A percentile compares a stretch with the other conserved stretches of the same genome.
Conservation (phyloP, 2,329 filamentous ascomycete species). For the Beauveria bassiana region DNA sequence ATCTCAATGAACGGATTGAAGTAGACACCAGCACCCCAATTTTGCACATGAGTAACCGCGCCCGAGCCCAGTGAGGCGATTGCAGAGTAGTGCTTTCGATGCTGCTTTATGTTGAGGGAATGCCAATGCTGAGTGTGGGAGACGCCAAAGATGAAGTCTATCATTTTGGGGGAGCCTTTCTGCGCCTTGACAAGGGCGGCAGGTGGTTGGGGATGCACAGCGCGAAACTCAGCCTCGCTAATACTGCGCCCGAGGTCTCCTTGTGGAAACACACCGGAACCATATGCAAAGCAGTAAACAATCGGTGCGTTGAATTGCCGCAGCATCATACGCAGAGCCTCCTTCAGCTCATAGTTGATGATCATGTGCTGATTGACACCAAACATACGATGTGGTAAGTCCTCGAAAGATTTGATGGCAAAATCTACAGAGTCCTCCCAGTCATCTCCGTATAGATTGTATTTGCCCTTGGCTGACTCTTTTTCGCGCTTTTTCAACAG, state of each 20-base stretch:
- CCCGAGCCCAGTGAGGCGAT: slow-evolving; percentile 78
- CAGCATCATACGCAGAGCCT: slow-evolving; percentile 76
- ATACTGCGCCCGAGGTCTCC: slow-evolving; percentile 42
- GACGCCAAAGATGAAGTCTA: slow-evolving; percentile 96
- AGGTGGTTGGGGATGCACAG: slow-evolving; percentile 75
- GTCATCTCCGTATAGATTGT: slow-evolving; percentile 31
- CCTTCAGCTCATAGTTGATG: slow-evolving; percentile 93
- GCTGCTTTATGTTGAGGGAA: slow-evolving; percentile 79
- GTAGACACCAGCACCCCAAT: slow-evolving; percentile 92
- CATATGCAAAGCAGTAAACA: slow-evolving; percentile 94
- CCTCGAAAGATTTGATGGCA: slow-evolving; percentile 35
- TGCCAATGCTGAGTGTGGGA: slow-evolving; percentile 96
- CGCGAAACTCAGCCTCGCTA: slow-evolving; percentile 48
- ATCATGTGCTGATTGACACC: slow-evolving; percentile 95
- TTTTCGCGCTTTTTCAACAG: slow-evolving; percentile 13
- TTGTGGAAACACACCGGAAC: slow-evolving; percentile 92
- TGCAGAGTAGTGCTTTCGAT: slow-evolving; percentile 86
- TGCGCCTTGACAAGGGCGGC: slow-evolving; percentile 77
- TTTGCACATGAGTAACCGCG: slow-evolving; percentile 76
- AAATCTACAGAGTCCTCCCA: slow-evolving; percentile 37
- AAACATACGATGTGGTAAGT: slow-evolving; percentile 50
- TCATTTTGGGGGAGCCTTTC: slow-evolving; percentile 86
- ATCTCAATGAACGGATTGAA: slow-evolving; percentile 95
- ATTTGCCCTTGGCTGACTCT: slow-evolving; percentile 23
- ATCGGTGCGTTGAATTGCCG: slow-evolving; percentile 92